These are phyloP conservation scores for Climacium dendroides DNA, from an alignment of 225 moss, liverwort and hornwort genomes.

Conservation along the genomic window DNA sequence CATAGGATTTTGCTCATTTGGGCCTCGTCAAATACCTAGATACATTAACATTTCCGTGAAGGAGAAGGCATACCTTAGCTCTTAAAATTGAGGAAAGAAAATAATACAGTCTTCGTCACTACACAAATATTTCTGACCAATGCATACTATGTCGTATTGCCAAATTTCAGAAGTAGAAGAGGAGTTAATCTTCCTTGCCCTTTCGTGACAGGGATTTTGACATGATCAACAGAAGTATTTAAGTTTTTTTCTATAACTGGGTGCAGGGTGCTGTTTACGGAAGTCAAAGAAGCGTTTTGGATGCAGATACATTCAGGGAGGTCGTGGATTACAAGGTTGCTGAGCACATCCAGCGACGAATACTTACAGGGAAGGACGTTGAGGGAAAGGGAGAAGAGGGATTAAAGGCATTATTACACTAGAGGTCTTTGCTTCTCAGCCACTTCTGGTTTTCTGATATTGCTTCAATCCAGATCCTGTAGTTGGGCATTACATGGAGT, in stretches of 20 bases:
- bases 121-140: not conserved
- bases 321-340: conserved; percentile 84
- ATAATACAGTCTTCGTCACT: not conserved
- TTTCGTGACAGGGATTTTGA: not conserved
- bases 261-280: conserved; percentile 81
- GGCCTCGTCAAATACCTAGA: not conserved
- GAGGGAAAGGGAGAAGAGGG: not conserved
- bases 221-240: not conserved
- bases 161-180: not conserved
- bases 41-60: not conserved
- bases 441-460: not conserved
- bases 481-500: not conserved
- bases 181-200: not conserved
- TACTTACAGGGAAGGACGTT: conserved; percentile 19
- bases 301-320: conserved; percentile 57
- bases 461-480: not conserved
- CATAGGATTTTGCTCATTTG: not conserved
- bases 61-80: not conserved
- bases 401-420: conserved; percentile 1
- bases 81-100: not conserved
- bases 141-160: not conserved
- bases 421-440: not conserved
- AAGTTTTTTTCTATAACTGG: not conserved
- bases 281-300: conserved; percentile 55
- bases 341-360: conserved; percentile 57